Conservation (phyloP, 2,329 filamentous ascomycete species). For the Trichoderma sp. region DNA sequence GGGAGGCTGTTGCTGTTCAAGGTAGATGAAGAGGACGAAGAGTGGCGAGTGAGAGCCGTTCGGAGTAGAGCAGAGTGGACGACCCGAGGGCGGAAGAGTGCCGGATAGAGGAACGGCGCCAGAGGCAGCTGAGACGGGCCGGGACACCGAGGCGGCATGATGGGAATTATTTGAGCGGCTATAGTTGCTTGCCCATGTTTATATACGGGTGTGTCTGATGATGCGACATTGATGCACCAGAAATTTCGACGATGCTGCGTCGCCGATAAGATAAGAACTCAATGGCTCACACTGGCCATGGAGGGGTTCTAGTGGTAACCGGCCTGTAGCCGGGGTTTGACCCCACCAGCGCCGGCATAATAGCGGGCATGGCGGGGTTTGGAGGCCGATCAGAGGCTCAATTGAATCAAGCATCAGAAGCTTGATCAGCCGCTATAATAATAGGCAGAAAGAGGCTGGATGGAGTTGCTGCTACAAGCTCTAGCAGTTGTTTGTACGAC, state of each 20-base stretch:
- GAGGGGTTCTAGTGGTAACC: not conserved
- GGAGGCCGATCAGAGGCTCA: not conserved
- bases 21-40: slow-evolving; percentile 22
- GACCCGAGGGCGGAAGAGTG: slow-evolving; percentile 36
- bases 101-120: slow-evolving; percentile 49
- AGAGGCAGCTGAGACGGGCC: slow-evolving; percentile 25
- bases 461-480: not conserved
- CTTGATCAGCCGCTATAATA: not conserved
- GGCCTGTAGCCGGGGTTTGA: not conserved
- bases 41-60: slow-evolving; percentile 22
- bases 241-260: slow-evolving; percentile 1
- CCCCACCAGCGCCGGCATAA: slow-evolving; percentile 8
- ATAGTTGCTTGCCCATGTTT: not conserved
- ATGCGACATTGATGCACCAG: not conserved
- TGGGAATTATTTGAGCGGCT: not conserved
- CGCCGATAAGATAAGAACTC: slow-evolving; percentile 10
- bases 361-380: slow-evolving; percentile 6
- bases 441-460: not conserved
- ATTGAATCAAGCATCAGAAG: not conserved
- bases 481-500: not conserved
- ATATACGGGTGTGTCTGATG: not conserved
- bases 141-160: slow-evolving; percentile 32
- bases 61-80: slow-evolving; percentile 24
- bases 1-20: slow-evolving; percentile 34
- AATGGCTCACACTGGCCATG: not conserved